A percentile compares a stretch with the other conserved stretches of the same genome.
phyloP scores from a whole-genome alignment of 2,329 filamentous ascomycete species.

The Corynespora cassiicola region DNA sequence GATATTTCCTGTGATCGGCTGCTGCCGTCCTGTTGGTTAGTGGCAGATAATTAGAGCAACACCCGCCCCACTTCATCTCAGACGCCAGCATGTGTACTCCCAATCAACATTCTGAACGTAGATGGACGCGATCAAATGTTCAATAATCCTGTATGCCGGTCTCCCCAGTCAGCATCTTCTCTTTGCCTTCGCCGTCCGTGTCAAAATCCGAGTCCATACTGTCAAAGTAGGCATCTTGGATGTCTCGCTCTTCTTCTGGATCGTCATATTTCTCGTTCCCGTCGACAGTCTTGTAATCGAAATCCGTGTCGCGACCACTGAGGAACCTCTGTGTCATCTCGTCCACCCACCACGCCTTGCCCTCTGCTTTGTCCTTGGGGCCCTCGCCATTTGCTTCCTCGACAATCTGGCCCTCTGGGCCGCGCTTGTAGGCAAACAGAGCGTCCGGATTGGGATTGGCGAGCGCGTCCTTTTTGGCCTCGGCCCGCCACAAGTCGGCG shows the following conservation, averaged over 20 bases:
- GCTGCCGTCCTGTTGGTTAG: neutral
- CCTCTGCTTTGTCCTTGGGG: conserved; percentile 69
- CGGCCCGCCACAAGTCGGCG: conserved; percentile 76
- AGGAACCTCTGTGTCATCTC: conserved; percentile 79
- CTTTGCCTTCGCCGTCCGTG: conserved; percentile 51
- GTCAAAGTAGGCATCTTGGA: conserved; percentile 80
- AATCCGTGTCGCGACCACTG: conserved; percentile 75
- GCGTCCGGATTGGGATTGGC: conserved; percentile 59
- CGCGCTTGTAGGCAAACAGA: conserved; percentile 58
- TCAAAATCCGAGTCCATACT: conserved; percentile 76
- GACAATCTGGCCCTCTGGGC: conserved; percentile 62
- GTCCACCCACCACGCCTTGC: conserved; percentile 70
- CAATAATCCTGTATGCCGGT: conserved; percentile 58
- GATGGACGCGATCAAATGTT: too few relatives aligned
- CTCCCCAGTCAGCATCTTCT: conserved; percentile 49
- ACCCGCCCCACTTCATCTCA: too few relatives aligned
- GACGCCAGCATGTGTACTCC: too few relatives aligned
- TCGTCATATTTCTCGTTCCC: conserved; percentile 75
- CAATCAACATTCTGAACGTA: too few relatives aligned
- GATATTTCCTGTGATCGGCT: conserved; percentile 61
- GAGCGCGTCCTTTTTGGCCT: conserved; percentile 73
- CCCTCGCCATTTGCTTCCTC: conserved; percentile 65
- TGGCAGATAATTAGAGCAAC: too few relatives aligned
- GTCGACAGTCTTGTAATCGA: conserved; percentile 77
- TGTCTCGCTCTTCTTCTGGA: conserved; percentile 64